These are phyloP conservation scores for Prinsepia uniflora DNA, from an alignment of 306 rosid species.

Conservation along the genomic window DNA sequence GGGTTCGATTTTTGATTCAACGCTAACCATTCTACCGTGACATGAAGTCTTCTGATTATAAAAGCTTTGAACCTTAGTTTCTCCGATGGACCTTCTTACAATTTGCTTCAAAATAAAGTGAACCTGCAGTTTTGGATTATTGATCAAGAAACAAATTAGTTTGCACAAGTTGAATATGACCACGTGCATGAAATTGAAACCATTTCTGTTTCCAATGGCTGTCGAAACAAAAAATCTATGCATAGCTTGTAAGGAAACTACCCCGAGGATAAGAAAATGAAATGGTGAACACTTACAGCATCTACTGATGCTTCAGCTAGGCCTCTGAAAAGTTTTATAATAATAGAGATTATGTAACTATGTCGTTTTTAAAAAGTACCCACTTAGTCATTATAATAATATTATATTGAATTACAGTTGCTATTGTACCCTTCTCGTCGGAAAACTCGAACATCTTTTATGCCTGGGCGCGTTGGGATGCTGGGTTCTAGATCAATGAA, in stretches of 20 bases:
- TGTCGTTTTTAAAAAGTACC: no score
- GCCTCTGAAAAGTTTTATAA: slow-evolving; percentile 47
- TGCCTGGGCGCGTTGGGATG: no score
- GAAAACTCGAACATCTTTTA: no score
- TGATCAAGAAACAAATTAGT: background rate
- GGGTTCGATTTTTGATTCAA: no score
- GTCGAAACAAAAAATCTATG: background rate
- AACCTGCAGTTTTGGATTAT: slow-evolving; percentile 33
- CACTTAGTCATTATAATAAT: no score
- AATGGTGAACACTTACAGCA: slow-evolving; percentile 31
- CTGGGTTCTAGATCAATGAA: no score
- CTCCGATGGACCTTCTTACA: slow-evolving; percentile 41
- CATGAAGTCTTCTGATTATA: slow-evolving; percentile 1
- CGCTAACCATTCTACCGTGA: background rate
- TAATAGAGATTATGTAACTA: no score
- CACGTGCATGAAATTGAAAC: background rate
- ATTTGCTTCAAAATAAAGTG: slow-evolving; percentile 47
- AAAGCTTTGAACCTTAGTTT: slow-evolving; percentile 41
- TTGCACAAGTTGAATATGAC: background rate
- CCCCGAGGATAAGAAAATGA: background rate
- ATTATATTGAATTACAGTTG: no score
- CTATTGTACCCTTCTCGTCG: no score
- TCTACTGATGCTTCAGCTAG: slow-evolving; percentile 56
- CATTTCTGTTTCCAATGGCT: background rate
- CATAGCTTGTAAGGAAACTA: background rate